phyloP scores from a whole-genome alignment of 1,284 basidiomycete species.

The Prillingera fragicola region DNA sequence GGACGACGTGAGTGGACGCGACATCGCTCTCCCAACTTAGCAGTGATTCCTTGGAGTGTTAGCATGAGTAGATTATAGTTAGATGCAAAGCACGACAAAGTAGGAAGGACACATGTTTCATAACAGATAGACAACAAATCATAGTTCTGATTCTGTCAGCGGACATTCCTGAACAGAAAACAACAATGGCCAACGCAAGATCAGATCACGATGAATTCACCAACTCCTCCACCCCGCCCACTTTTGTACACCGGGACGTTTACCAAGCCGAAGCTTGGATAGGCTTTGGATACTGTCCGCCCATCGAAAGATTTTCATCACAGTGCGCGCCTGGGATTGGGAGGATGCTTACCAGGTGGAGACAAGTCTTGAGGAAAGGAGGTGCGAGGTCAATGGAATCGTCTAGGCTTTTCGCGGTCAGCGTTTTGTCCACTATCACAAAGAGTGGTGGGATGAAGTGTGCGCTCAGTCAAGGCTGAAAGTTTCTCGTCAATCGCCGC shows the following conservation, averaged over 20 bases:
- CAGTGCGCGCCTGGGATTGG: constrained; percentile 2
- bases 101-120: no score
- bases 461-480: constrained; percentile 48
- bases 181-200: not conserved
- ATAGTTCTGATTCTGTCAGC: not conserved
- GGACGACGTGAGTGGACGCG: constrained; percentile 7
- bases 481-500: constrained; percentile 42
- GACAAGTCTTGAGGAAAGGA: not conserved
- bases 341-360: no score
- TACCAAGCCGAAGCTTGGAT: constrained; percentile 26
- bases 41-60: not conserved
- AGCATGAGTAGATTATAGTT: not conserved
- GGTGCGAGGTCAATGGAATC: not conserved
- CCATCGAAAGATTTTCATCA: constrained; percentile 43
- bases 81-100: no score
- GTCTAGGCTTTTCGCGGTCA: not conserved
- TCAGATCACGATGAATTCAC: constrained; percentile 45
- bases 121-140: not conserved
- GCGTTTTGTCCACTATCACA: not conserved
- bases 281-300: constrained; percentile 41
- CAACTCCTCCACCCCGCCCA: constrained; percentile 40
- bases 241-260: constrained; percentile 46
- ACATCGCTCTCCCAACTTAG: not conserved
- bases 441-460: constrained; percentile 1
- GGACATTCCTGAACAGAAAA: not conserved